Base-by-base conservation (phyloP, 805 yeast species). In the Pichia paraexigua region DNA sequence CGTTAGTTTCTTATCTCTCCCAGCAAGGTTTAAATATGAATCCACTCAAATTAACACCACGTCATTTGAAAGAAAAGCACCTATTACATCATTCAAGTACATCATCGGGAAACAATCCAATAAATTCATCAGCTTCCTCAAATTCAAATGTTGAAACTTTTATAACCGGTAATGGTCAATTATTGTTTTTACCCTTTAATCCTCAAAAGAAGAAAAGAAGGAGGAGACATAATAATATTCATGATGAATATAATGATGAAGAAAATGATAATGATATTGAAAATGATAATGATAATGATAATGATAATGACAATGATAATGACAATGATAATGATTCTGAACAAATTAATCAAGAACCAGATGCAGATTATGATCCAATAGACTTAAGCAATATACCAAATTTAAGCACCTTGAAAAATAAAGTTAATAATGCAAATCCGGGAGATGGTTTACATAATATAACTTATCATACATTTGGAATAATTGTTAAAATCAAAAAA, bases 381-480 rank as follows among this genome's bases (percentile, higher is more conserved):
- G 48, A 46, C 25, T 22, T 43, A 28, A 17, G 24, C 20, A 22
- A 35, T 15, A 8, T 17, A 20, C 47, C 39, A 7, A 35, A 35
- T n/a, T n/a, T 35, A n/a, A 37, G 24, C 24, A 24, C 20, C 17
- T 41, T 21, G 28, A 21, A 21, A 30, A 30, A 17, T 40, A 46
- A 35, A 22, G 13, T 28, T 15, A 15, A 21, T 17, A 30, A 44
- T 11, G 8, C 46, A 43, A 21, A 27, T 30, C 24, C 15, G 43
- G 39, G 22, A 37, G 30, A 42, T 41, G 64, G 56, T 32, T 35
- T 35, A n/a, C 67, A 63, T 49, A 62, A 57, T 37, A 65, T 61
- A 3, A 58, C 70, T 2, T 63, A 77, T 24, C 83, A 78, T 61
- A 75, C 79, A 1, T 77, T 79, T 63, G 80, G 76, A 0, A 72